phyloP scores from a whole-genome alignment of 768 basidiomycete genomes.

The Lactarius deliciosus region DNA sequence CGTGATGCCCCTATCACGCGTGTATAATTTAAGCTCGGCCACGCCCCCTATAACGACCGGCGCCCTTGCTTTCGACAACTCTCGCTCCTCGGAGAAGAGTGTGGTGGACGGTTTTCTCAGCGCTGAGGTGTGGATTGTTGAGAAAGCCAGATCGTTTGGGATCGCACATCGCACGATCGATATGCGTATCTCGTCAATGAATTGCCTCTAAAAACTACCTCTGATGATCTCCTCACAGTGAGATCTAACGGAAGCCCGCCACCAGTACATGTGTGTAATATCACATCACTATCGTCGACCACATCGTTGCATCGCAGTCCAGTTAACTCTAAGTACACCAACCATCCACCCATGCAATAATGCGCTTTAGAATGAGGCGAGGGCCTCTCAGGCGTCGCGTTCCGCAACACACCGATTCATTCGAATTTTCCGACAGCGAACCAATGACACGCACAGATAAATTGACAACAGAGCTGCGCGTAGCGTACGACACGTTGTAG shows the following conservation, averaged over 20 bases:
- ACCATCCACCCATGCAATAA: no score
- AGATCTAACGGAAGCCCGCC: neutral
- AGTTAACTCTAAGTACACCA: no score
- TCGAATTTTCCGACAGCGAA: neutral
- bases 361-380: no score
- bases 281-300: no score
- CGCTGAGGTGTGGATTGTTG: neutral
- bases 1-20: neutral
- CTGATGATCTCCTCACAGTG: neutral
- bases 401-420: no score
- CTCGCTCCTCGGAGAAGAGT: no score
- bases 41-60: no score
- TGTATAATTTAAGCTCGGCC: neutral
- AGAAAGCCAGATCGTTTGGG: neutral
- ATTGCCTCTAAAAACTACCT: neutral
- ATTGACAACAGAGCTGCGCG: conserved; percentile 24
- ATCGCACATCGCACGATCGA: neutral
- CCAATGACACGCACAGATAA: conserved; percentile 3
- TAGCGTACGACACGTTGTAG: conserved; percentile 18
- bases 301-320: no score
- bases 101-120: neutral
- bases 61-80: neutral
- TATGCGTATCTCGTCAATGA: neutral
- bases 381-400: no score
- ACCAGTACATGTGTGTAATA: neutral